Conservation (phyloP, 805 yeast genomes). For the Ogataea nonfermentans region DNA sequence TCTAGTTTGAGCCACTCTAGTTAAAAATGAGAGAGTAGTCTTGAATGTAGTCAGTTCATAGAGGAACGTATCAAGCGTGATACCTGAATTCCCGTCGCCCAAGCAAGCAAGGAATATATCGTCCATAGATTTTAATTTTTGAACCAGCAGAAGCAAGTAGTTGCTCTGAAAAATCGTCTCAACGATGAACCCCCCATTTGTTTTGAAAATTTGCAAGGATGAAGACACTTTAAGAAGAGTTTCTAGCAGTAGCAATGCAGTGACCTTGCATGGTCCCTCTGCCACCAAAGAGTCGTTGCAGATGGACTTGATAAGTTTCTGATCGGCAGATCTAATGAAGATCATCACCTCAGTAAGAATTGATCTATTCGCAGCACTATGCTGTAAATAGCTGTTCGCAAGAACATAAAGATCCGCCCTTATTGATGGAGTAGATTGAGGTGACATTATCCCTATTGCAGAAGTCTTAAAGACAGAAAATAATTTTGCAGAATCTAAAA, state of each 20-base stretch:
- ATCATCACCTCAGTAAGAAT: constrained; percentile 47
- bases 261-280: constrained; percentile 71
- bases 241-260: constrained; percentile 75
- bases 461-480: constrained; percentile 73
- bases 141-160: constrained; percentile 59
- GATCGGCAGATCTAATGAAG: constrained; percentile 59
- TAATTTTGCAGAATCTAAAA: constrained; percentile 49
- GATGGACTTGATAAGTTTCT: constrained; percentile 56
- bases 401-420: constrained; percentile 80
- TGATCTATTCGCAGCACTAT: constrained; percentile 42
- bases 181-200: constrained; percentile 54
- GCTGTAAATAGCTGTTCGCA: constrained; percentile 61
- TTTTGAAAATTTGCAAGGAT: constrained; percentile 52
- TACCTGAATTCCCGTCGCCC: constrained; percentile 28
- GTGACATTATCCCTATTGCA: constrained; percentile 66
- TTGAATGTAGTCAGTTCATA: constrained; percentile 79
- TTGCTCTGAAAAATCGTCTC: constrained; percentile 64
- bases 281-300: constrained; percentile 79
- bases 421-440: constrained; percentile 62
- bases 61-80: constrained; percentile 52
- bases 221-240: constrained; percentile 36
- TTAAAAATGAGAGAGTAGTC: constrained; percentile 63
- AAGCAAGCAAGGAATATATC: constrained; percentile 47
- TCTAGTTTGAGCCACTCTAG: constrained; percentile 73
- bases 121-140: constrained; percentile 69